phyloP scores from a whole-genome alignment of 495 filamentous ascomycete species.

The Jackrogersella multiformis region DNA sequence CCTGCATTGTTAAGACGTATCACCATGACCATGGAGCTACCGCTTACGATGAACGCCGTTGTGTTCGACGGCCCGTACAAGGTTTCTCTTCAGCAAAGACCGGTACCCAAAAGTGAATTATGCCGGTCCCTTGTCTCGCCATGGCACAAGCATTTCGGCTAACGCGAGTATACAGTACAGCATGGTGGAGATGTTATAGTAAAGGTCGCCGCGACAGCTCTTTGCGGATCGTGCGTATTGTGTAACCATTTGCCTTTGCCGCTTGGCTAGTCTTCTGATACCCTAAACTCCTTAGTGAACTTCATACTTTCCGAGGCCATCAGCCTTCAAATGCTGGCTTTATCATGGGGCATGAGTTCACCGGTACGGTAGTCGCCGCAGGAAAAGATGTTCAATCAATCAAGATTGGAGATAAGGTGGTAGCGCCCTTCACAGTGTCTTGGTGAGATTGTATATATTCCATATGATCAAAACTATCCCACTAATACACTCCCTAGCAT shows the following conservation, averaged over 20 bases:
- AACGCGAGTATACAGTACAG: conserved; percentile 61
- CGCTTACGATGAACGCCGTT: conserved; percentile 71
- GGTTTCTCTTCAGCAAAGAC: conserved; percentile 70
- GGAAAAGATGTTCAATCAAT: conserved; percentile 75
- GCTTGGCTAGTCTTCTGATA: conserved; percentile 13
- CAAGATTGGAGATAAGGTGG: conserved; percentile 78
- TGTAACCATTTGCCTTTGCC: conserved; percentile 7
- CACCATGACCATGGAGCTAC: conserved; percentile 42
- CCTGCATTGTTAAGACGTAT: conserved; percentile 2
- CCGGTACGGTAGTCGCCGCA: conserved; percentile 74
- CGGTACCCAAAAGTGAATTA: conserved; percentile 63
- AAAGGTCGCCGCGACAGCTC: conserved; percentile 83
- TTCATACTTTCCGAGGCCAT: conserved; percentile 89
- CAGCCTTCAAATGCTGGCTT: conserved; percentile 63
- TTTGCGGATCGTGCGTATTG: conserved; percentile 87
- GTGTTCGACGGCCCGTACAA: conserved; percentile 72
- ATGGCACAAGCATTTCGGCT: conserved; percentile 5
- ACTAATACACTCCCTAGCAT: conserved; percentile 68
- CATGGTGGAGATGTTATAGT: conserved; percentile 81
- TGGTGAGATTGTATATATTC: conserved; percentile 65
- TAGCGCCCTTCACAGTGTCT: conserved; percentile 86
- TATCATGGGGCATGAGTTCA: conserved; percentile 82
- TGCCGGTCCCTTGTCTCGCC: neutral
- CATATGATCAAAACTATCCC: conserved; percentile 1
- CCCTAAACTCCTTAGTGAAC: conserved; percentile 65